These are phyloP conservation scores for Cystoderma amianthinum DNA, from an alignment of 768 basidiomycete species.

Conservation along the genomic window DNA sequence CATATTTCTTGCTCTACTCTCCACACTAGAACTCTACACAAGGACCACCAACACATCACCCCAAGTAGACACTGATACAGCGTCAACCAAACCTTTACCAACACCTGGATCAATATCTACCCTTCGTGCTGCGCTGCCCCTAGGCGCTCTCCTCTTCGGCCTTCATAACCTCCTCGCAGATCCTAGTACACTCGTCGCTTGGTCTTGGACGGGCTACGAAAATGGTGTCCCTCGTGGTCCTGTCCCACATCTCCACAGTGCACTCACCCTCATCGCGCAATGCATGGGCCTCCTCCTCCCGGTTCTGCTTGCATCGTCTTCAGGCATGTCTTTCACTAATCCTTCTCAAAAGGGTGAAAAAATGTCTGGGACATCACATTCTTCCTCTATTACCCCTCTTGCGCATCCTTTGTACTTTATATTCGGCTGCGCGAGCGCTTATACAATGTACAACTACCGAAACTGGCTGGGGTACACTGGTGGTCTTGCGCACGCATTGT, in stretches of 20 bases:
- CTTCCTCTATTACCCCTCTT: constrained; percentile 30
- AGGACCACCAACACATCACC: constrained; percentile 24
- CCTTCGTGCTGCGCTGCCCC: constrained; percentile 34
- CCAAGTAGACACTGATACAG: neutral
- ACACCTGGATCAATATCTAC: constrained; percentile 13
- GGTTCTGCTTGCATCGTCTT: constrained; percentile 12
- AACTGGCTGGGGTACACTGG: constrained; percentile 70
- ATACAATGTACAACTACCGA: constrained; percentile 48
- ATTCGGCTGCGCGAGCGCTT: constrained; percentile 45
- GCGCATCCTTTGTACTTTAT: constrained; percentile 45
- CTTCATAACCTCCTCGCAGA: constrained; percentile 72
- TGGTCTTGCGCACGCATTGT: constrained; percentile 55
- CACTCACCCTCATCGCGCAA: constrained; percentile 59
- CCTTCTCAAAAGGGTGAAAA: neutral
- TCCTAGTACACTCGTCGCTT: constrained; percentile 71
- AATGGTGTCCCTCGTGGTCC: constrained; percentile 58
- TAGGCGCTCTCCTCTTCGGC: constrained; percentile 66
- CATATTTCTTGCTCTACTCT: constrained; percentile 46
- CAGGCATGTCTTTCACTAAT: neutral
- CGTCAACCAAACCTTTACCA: constrained; percentile 3
- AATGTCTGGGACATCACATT: constrained; percentile 6
- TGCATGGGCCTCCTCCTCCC: constrained; percentile 46
- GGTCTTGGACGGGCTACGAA: constrained; percentile 88
- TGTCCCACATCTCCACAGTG: constrained; percentile 63
- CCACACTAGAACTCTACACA: constrained; percentile 48